Percentiles rank a stretch among this genome's conserved stretches.
Evolutionary conservation across 148 eudicot species (phyloP).

Genomic region (Rhododendron ferrugineum): DNA sequence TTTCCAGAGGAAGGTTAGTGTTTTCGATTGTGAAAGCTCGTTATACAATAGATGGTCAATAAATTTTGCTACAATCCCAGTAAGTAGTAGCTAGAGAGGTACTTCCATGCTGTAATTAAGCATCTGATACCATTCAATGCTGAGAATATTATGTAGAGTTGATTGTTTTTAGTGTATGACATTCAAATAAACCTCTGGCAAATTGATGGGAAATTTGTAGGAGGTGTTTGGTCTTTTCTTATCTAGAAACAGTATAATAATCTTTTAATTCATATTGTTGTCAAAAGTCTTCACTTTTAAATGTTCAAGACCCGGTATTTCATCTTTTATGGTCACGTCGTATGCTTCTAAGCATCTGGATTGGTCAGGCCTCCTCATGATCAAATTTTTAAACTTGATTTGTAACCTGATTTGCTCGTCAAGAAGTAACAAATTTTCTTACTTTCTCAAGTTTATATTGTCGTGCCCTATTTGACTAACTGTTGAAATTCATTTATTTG

Average conservation of each 20-base stretch:
- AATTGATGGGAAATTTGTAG: constrained; percentile 16
- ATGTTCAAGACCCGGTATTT: constrained; percentile 7
- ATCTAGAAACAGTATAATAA: constrained; percentile 22
- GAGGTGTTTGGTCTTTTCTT: not conserved
- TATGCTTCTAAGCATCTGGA: not conserved
- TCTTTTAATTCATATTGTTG: constrained; percentile 16
- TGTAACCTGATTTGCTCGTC: not conserved
- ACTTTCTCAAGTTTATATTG: not conserved
- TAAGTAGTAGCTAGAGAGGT: constrained; percentile 1
- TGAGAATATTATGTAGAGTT: constrained; percentile 18
- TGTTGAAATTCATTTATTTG: not conserved
- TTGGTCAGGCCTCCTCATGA: constrained; percentile 2
- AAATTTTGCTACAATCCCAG: not conserved
- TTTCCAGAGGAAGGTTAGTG: not conserved
- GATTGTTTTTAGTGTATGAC: constrained; percentile 13
- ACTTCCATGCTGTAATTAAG: not conserved
- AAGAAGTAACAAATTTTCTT: not conserved
- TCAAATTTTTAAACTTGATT: constrained; percentile 2
- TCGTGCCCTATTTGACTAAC: not conserved
- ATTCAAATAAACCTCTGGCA: not conserved
- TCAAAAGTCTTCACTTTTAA: not conserved
- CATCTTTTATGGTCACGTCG: constrained; percentile 4
- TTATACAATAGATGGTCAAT: constrained; percentile 1
- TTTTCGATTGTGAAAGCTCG: constrained; percentile 4
- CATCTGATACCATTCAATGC: constrained; percentile 6